These are phyloP conservation scores for Acaromyces ingoldii DNA, from an alignment of 1,284 basidiomycete species.

Conservation along the genomic window DNA sequence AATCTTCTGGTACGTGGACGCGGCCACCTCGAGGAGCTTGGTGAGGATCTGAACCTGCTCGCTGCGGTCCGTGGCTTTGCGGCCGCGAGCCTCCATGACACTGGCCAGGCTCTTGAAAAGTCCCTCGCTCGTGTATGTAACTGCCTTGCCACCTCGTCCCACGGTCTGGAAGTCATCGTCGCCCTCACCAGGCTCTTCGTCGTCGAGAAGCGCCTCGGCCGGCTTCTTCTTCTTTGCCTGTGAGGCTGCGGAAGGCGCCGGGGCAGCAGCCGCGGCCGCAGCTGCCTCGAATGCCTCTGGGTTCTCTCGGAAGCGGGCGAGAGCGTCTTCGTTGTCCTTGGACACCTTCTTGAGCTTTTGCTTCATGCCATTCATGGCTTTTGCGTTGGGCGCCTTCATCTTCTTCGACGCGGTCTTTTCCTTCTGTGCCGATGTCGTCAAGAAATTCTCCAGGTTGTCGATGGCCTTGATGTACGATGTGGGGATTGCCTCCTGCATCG, in stretches of 20 bases:
- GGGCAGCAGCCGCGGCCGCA: conserved; percentile 51
- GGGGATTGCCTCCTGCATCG: conserved; percentile 76
- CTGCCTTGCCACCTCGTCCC: conserved; percentile 78
- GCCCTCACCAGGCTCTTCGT: conserved; percentile 43
- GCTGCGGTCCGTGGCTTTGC: conserved; percentile 92
- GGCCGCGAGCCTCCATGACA: conserved; percentile 90
- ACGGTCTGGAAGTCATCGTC: conserved; percentile 84
- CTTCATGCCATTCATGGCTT: conserved; percentile 91
- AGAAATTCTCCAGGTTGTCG: conserved; percentile 68
- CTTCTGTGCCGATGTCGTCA: conserved; percentile 70
- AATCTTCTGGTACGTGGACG: conserved; percentile 78
- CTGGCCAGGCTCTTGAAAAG: conserved; percentile 89
- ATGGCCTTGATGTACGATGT: conserved; percentile 79
- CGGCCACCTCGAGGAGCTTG: conserved; percentile 78
- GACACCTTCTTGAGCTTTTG: conserved; percentile 88
- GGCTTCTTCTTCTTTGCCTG: conserved; percentile 53
- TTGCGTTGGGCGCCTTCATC: conserved; percentile 91
- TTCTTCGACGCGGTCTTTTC: conserved; percentile 79
- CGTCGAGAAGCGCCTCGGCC: conserved; percentile 36
- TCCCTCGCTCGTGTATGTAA: conserved; percentile 77
- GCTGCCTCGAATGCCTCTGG: conserved; percentile 76
- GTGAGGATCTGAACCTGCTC: conserved; percentile 90
- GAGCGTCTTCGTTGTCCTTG: conserved; percentile 81
- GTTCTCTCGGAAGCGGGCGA: conserved; percentile 77
- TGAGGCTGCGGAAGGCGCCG: conserved; percentile 55